These are phyloP conservation scores for Suzukiozyma palmioleophila DNA, from an alignment of 1,139 yeast species.

Conservation along the genomic window DNA sequence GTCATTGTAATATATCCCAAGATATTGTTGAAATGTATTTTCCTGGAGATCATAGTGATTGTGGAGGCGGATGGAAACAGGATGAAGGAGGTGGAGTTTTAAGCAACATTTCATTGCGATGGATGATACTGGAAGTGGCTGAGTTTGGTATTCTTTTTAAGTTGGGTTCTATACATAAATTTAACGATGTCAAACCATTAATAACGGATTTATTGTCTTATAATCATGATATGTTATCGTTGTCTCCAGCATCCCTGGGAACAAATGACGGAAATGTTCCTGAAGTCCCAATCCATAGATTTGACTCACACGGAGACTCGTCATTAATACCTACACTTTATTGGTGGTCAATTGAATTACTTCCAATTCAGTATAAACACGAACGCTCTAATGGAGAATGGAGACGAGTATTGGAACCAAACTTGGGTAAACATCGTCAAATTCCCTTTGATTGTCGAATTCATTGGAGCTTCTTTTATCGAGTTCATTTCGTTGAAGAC, in stretches of 20 bases:
- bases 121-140: constrained; percentile 55
- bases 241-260: neutral
- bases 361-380: constrained; percentile 51
- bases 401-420: constrained; percentile 46
- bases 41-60: constrained; percentile 63
- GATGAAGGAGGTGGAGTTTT: constrained; percentile 25
- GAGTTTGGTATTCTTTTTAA: constrained; percentile 47
- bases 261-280: constrained; percentile 6
- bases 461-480: constrained; percentile 64
- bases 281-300: constrained; percentile 13
- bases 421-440: constrained; percentile 46
- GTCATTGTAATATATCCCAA: constrained; percentile 9
- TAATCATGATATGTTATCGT: constrained; percentile 43
- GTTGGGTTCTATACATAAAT: constrained; percentile 31
- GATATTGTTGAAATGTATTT: constrained; percentile 49
- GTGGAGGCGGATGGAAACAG: constrained; percentile 60
- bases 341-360: constrained; percentile 62
- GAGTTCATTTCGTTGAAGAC: constrained; percentile 41
- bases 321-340: constrained; percentile 17
- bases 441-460: constrained; percentile 44
- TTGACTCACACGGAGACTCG: constrained; percentile 32
- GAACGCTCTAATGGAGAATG: constrained; percentile 45
- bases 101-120: constrained; percentile 46
- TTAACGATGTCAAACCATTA: constrained; percentile 32
- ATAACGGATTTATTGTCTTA: constrained; percentile 38